phyloP scores from a whole-genome alignment of 1,284 basidiomycete species.

The Fomitopsis betulina region DNA sequence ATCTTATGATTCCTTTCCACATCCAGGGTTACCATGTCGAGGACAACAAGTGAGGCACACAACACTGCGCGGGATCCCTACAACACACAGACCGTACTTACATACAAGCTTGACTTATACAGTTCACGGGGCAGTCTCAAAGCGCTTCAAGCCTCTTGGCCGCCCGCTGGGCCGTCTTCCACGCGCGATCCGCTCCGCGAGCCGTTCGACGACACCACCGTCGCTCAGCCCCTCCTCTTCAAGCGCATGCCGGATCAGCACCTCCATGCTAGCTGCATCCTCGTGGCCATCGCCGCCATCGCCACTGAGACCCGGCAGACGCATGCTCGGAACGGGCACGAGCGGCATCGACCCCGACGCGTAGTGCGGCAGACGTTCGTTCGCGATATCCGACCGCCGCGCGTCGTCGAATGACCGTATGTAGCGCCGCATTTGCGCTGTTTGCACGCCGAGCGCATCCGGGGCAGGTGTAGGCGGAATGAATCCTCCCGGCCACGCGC shows the following conservation, averaged over 20 bases:
- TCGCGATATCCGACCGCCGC: slow-evolving; percentile 89
- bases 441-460: slow-evolving; percentile 54
- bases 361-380: slow-evolving; percentile 84
- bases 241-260: slow-evolving; percentile 75
- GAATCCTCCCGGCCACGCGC: slow-evolving; percentile 39
- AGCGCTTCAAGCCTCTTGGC: slow-evolving; percentile 56
- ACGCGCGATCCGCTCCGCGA: slow-evolving; percentile 59
- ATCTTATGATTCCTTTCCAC: too few species aligned
- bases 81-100: too few species aligned
- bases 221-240: slow-evolving; percentile 54
- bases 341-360: slow-evolving; percentile 34
- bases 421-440: slow-evolving; percentile 66
- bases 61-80: too few species aligned
- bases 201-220: slow-evolving; percentile 44
- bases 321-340: slow-evolving; percentile 64
- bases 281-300: slow-evolving; percentile 29
- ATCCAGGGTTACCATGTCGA: too few species aligned
- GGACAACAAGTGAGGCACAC: too few species aligned
- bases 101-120: too few species aligned
- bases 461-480: slow-evolving; percentile 37
- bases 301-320: slow-evolving; percentile 36
- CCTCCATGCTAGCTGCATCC: slow-evolving; percentile 74
- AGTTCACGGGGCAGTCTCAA: slow-evolving; percentile 43
- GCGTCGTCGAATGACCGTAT: slow-evolving; percentile 93
- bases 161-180: slow-evolving; percentile 40